Evolutionary conservation across 768 basidiomycete genomes (phyloP), one percentile per base, ranked within the genome.

Genomic region (Tephrocybe sp.): DNA sequence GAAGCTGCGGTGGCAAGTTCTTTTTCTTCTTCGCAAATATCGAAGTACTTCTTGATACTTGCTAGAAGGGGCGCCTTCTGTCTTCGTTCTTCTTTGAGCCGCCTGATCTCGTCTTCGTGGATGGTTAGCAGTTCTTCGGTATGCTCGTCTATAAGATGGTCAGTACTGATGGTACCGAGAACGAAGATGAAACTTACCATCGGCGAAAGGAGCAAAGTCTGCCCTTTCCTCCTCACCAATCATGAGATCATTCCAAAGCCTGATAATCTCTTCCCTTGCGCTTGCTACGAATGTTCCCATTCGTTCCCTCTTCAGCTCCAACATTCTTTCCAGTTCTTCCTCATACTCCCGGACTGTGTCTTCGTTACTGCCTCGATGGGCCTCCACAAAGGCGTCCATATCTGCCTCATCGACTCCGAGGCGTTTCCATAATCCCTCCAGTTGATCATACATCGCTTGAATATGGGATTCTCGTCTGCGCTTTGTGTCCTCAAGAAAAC

Each of bases 371-470:
- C 96, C 96, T 24, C 89, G 75, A 64, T 96, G 77, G 13, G 75
- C 76, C 51, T 98, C 92, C 0, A 98, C 88, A 61, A 99, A 99
- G n/a, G 78, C 82, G 59, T 98, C 92, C 82, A 94, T 92, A 37
- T 86, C 87, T 0, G 67, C 69, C 40, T 94, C 89, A 0, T 77
- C 65, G 4, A 96, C 84, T 12, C 92, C 94, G 51, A 98, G 76
- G 48, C 94, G 72, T 51, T 78, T 78, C 96, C 96, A 99, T 3
- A 98, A 77, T 0, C 84, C 84, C 64, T 96, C 95, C 1, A 99
- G 78, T 55, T 92, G 84, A 65, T 98, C 93, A 61, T 94, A 99
- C 76, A 98, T 87, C 0, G 85, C 79, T 64, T 99, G 96, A 25
- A 99, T 98, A 55, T 86, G 83, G 1, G 80, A 70, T 60, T 96